These are phyloP conservation scores for Colletotrichum sp. DNA, from an alignment of 2,329 filamentous ascomycete genomes.

Conservation along the genomic window DNA sequence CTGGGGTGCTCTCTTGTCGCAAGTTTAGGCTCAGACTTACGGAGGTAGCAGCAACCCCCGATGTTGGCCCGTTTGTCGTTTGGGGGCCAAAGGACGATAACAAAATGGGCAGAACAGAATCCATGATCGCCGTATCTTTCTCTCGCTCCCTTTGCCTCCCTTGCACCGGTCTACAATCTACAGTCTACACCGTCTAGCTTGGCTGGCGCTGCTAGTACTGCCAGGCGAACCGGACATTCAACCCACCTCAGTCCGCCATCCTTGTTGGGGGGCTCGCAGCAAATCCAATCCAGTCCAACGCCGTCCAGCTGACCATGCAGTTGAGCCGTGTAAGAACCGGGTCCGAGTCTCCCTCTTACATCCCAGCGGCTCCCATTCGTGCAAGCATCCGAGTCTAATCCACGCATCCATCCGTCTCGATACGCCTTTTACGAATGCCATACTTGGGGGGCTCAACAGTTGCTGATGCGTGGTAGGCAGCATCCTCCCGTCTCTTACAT, in stretches of 20 bases:
- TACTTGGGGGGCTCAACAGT: background rate
- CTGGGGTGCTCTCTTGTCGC: background rate
- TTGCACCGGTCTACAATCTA: background rate
- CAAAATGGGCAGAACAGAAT: background rate
- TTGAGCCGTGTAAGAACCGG: background rate
- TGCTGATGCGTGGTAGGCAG: background rate
- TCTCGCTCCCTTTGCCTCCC: background rate
- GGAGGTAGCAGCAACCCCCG: background rate
- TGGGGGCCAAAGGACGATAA: background rate
- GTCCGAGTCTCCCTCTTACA: background rate
- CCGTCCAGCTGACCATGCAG: background rate
- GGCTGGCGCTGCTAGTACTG: background rate
- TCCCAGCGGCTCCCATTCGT: background rate
- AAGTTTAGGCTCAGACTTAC: background rate
- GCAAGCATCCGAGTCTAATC: background rate
- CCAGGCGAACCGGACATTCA: constrained; percentile 6
- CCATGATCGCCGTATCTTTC: background rate
- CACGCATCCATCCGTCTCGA: background rate
- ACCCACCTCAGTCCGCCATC: background rate
- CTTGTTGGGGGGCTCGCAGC: background rate
- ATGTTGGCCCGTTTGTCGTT: background rate
- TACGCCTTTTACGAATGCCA: background rate
- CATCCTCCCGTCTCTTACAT: background rate
- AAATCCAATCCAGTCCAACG: background rate
- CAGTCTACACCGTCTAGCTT: background rate